Percentiles rank a stretch among this genome's conserved stretches.
Evolutionary conservation across 2,329 filamentous ascomycete species (phyloP).

Genomic region (Exophiala bonariae): DNA sequence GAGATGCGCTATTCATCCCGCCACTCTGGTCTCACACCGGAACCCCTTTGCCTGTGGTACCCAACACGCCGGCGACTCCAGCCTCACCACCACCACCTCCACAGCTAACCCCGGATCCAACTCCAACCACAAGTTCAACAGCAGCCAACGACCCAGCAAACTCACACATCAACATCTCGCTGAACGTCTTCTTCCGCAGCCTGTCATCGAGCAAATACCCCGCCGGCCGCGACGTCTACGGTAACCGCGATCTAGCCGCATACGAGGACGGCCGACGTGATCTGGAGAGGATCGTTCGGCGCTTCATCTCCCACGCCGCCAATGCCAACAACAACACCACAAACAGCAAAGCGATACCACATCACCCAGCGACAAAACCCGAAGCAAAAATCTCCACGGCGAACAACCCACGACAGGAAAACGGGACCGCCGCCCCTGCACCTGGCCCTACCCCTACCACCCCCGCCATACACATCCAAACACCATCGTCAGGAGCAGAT

Average conservation of each 20-base stretch:
- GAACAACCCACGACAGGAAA: no score
- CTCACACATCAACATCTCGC: slow-evolving; percentile 63
- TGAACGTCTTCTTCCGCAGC: slow-evolving; percentile 87
- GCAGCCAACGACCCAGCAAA: not conserved
- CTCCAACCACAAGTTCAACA: no score
- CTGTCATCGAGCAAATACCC: slow-evolving; percentile 65
- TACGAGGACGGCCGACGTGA: slow-evolving; percentile 81
- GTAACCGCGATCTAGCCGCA: slow-evolving; percentile 78
- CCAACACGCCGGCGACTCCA: slow-evolving; percentile 28
- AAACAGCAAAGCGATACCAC: not conserved
- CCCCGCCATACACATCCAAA: not conserved
- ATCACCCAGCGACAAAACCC: no score
- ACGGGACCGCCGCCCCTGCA: no score
- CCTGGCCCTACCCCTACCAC: not conserved
- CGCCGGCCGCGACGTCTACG: slow-evolving; percentile 78
- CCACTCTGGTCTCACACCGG: slow-evolving; percentile 83
- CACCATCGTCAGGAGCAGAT: no score
- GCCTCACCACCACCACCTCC: not conserved
- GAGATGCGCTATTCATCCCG: slow-evolving; percentile 79
- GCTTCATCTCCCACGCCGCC: slow-evolving; percentile 10
- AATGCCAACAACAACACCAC: not conserved
- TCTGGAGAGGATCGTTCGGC: slow-evolving; percentile 60
- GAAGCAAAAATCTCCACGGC: no score
- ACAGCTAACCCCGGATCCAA: not conserved
- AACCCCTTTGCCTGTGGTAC: slow-evolving; percentile 50